phyloP scores from a whole-genome alignment of 2,329 filamentous ascomycete genomes.

The Metarhizium album region DNA sequence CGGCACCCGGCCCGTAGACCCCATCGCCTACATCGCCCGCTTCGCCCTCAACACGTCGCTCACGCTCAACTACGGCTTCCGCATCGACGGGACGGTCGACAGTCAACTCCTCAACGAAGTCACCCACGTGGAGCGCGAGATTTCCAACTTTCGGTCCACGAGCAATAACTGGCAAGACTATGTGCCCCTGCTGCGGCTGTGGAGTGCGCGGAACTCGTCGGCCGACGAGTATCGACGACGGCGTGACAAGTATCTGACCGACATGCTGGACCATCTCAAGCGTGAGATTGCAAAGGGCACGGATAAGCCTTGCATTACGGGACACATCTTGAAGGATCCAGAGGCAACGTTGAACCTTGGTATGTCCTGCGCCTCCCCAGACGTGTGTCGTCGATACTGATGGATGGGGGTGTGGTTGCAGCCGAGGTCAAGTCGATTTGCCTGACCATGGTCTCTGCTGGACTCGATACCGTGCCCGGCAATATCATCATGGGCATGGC shows the following conservation, averaged over 20 bases:
- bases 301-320: conserved; percentile 31
- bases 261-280: conserved; percentile 50
- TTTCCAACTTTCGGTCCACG: conserved; percentile 66
- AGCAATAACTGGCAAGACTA: conserved; percentile 83
- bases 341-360: conserved; percentile 30
- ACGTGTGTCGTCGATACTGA: too few species aligned
- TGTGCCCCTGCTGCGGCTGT: conserved; percentile 60
- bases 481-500: conserved; percentile 74
- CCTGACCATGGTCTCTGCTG: conserved; percentile 71
- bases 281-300: conserved; percentile 27
- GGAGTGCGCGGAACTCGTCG: conserved; percentile 48
- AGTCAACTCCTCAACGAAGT: conserved; percentile 62
- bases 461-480: conserved; percentile 70
- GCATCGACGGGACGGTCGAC: conserved; percentile 61
- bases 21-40: conserved; percentile 61
- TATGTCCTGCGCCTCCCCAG: conserved; percentile 5
- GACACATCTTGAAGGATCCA: conserved; percentile 43
- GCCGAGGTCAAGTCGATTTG: conserved; percentile 73
- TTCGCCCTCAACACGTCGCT: conserved; percentile 69
- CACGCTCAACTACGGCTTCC: conserved; percentile 69
- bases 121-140: conserved; percentile 60
- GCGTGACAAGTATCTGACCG: conserved; percentile 55
- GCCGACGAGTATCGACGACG: conserved; percentile 57
- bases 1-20: conserved; percentile 56
- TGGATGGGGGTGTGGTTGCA: conserved; percentile 18